Evolutionary conservation across 2,329 filamentous ascomycete species (phyloP).

Genomic region (Colletotrichum orchidophilum): DNA sequence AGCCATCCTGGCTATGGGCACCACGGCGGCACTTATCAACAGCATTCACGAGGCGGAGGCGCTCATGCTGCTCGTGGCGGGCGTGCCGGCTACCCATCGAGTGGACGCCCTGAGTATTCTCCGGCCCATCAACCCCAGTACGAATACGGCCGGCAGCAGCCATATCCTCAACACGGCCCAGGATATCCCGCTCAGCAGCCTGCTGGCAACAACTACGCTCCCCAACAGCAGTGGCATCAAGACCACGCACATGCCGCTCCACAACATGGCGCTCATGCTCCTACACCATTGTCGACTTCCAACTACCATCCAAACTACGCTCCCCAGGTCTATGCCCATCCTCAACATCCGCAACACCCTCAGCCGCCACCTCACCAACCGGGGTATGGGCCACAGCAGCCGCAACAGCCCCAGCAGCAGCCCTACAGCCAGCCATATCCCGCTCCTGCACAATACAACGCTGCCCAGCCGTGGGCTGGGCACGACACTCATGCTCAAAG

Average conservation of each 20-base stretch:
- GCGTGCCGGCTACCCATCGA: constrained; percentile 50
- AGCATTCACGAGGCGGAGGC: constrained; percentile 47
- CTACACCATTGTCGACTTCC: constrained; percentile 58
- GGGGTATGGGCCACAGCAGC: constrained; percentile 52
- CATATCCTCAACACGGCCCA: constrained; percentile 38
- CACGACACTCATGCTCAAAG: constrained; percentile 45
- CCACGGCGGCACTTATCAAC: constrained; percentile 49
- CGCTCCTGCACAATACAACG: constrained; percentile 42
- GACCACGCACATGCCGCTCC: constrained; percentile 48
- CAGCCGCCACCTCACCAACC: constrained; percentile 50
- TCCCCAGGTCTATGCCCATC: constrained; percentile 59
- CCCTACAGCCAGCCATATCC: constrained; percentile 49
- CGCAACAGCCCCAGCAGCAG: constrained; percentile 48
- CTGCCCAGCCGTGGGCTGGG: constrained; percentile 46
- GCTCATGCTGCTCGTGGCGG: constrained; percentile 46
- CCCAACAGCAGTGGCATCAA: constrained; percentile 51
- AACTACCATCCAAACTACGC: constrained; percentile 70
- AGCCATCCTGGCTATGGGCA: constrained; percentile 50
- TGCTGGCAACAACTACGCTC: constrained; percentile 48
- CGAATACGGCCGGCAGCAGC: constrained; percentile 52
- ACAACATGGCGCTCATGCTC: constrained; percentile 51
- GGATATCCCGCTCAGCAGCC: constrained; percentile 46
- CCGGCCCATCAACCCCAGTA: constrained; percentile 50
- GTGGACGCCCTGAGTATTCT: constrained; percentile 53
- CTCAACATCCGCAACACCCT: constrained; percentile 44